Conservation (phyloP, 1,284 basidiomycete species). For the Boletus mariae region DNA sequence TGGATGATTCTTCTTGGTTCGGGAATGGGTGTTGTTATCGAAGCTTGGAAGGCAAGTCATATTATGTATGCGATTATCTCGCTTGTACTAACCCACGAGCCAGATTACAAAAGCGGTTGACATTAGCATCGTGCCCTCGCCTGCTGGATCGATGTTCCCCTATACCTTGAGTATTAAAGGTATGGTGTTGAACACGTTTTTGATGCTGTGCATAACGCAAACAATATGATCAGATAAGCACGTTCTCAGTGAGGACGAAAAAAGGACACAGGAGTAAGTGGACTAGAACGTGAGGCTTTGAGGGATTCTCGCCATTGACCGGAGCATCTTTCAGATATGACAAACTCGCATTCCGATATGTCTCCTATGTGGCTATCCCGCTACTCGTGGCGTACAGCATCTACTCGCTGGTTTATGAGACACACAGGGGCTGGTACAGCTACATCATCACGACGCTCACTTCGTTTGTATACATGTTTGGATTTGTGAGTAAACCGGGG, state of each 20-base stretch:
- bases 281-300: background rate
- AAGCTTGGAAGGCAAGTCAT: constrained; percentile 86
- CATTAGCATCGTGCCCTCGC: constrained; percentile 61
- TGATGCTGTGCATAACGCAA: constrained; percentile 8
- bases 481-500: constrained; percentile 68
- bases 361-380: constrained; percentile 84
- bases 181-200: constrained; percentile 32
- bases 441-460: constrained; percentile 88
- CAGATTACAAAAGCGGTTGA: constrained; percentile 87
- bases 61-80: constrained; percentile 12
- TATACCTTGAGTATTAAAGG: constrained; percentile 81
- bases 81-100: constrained; percentile 10
- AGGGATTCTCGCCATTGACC: constrained; percentile 19
- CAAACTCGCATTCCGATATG: constrained; percentile 85
- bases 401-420: constrained; percentile 87
- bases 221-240: constrained; percentile 71
- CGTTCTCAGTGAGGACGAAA: constrained; percentile 89
- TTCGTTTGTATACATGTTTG: constrained; percentile 93
- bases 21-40: constrained; percentile 84
- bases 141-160: constrained; percentile 66
- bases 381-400: constrained; percentile 81
- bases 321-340: constrained; percentile 57
- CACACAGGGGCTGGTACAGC: constrained; percentile 92
- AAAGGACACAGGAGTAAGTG: constrained; percentile 92
- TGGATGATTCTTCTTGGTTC: constrained; percentile 95